Base-by-base conservation (phyloP, 2,329 filamentous ascomycete species). In the Eutypella sp. region DNA sequence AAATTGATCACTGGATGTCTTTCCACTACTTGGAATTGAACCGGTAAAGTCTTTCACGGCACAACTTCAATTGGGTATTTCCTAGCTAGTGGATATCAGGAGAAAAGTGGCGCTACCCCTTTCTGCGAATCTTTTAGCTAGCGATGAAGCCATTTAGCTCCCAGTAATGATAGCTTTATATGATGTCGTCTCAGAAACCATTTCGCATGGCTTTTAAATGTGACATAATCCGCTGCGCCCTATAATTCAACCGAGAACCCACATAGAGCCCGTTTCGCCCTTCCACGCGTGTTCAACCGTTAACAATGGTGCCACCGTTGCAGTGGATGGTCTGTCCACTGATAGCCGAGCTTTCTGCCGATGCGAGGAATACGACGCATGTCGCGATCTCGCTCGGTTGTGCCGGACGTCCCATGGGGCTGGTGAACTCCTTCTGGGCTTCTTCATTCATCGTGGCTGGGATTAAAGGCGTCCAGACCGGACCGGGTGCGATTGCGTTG, bases 321-420 rank as follows among this genome's bases (percentile, higher is more conserved):
- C 73, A 76, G 58, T 77, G 74, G 10, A 78, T 71, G 0, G 69
- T 73, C 70, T 92, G 88, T 2, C 89, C 88, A 44, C 79, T 84
- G 39, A 93, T 81, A 50, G 81, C 83, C 40, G 80, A 83, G 60
- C 84, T 88, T 62, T 93, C 88, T 48, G 75, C 71, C 42, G 81
- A 84, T 0, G 88, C 88, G 53, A 95, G 69, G 66, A 93, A 93
- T 4, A 93, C 87, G 47, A 90, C 86, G 57, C 84, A 89, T 0
- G 86, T 85, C 0, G 87, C 88, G 50, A 93, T 85, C 72, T 95
- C 89, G 46, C 81, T 87, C 2, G 87, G 89, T 66, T 93, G 88
- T 2, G 81, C 84, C 0, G 87, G 86, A 18, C 89, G 73, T 4
- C 87, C 87, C 72, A 93, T 89, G 0, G 87, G 88, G 19, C 77